Evolutionary conservation across 2,329 filamentous ascomycete species (phyloP).

Genomic region (Dactylellina haptotyla): DNA sequence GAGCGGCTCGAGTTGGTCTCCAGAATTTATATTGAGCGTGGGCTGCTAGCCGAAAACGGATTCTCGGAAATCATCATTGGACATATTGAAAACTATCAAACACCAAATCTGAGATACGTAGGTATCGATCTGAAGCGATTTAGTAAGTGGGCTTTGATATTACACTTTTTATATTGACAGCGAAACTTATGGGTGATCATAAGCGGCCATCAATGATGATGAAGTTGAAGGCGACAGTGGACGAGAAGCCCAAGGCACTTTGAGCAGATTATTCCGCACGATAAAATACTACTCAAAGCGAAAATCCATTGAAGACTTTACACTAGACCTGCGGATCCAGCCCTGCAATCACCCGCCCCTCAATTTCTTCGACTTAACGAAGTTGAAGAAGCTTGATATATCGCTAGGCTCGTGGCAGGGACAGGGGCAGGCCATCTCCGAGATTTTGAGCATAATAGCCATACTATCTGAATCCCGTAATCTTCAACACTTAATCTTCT

Average conservation of each 20-base stretch:
- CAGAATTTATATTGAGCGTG: too few relatives aligned
- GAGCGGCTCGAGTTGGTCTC: too few relatives aligned
- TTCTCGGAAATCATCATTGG: too few relatives aligned
- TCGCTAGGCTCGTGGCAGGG: background rate
- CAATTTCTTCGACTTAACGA: constrained; percentile 1
- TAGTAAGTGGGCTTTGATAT: too few relatives aligned
- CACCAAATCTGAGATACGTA: too few relatives aligned
- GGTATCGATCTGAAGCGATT: too few relatives aligned
- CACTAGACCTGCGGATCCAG: background rate
- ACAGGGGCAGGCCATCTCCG: background rate
- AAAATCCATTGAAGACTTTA: background rate
- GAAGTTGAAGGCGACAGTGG: background rate
- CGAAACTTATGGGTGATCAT: too few relatives aligned
- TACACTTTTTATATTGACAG: too few relatives aligned
- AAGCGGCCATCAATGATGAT: background rate
- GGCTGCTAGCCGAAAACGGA: too few relatives aligned
- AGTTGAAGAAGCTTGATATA: constrained; percentile 1
- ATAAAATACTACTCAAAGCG: constrained; percentile 8
- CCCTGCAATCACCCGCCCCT: background rate
- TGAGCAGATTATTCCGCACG: background rate
- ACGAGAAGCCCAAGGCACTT: background rate
- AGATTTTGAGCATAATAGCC: background rate
- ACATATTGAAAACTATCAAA: too few relatives aligned
- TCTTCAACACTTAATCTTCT: constrained; percentile 8
- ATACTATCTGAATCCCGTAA: background rate